phyloP scores from a whole-genome alignment of 2,329 filamentous ascomycete species.

The Paecilomyces dactylethromorphus region DNA sequence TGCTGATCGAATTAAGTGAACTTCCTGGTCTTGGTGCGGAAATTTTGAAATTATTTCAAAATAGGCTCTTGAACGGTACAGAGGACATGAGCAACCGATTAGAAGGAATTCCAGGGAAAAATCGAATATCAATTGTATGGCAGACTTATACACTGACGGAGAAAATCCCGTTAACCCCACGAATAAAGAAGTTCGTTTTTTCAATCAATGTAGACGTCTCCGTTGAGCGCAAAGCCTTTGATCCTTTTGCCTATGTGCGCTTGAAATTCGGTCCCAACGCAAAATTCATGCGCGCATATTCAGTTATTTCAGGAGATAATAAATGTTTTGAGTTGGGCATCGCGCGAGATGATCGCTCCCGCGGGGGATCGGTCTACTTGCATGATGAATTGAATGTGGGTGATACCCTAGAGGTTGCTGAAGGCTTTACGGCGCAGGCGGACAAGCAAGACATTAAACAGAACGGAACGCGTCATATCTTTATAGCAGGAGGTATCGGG shows the following conservation, averaged over 20 bases:
- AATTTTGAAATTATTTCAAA: constrained; percentile 48
- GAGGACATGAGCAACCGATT: constrained; percentile 3
- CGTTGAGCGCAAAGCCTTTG: constrained; percentile 19
- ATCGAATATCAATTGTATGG: background rate
- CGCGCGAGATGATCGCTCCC: constrained; percentile 47
- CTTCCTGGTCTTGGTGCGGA: constrained; percentile 40
- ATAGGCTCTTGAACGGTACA: constrained; percentile 44
- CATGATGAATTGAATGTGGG: constrained; percentile 45
- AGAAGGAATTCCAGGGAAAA: background rate
- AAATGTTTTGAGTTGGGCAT: constrained; percentile 53
- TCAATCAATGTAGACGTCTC: constrained; percentile 43
- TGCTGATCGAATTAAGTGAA: constrained; percentile 39
- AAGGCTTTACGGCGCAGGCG: constrained; percentile 6
- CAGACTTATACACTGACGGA: background rate
- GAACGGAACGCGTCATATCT: constrained; percentile 53
- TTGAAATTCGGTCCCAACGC: constrained; percentile 49
- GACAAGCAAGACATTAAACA: constrained; percentile 32
- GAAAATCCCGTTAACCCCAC: background rate
- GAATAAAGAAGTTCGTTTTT: background rate
- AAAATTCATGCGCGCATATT: constrained; percentile 51
- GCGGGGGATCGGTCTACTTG: constrained; percentile 57
- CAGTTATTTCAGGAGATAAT: constrained; percentile 48
- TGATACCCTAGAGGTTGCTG: constrained; percentile 46
- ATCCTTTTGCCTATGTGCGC: constrained; percentile 16
- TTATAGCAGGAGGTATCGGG: constrained; percentile 60